A percentile compares a stretch with the other conserved stretches of the same genome.
phyloP scores from a whole-genome alignment of 2,329 filamentous ascomycete species.

The Zalaria obscura region DNA sequence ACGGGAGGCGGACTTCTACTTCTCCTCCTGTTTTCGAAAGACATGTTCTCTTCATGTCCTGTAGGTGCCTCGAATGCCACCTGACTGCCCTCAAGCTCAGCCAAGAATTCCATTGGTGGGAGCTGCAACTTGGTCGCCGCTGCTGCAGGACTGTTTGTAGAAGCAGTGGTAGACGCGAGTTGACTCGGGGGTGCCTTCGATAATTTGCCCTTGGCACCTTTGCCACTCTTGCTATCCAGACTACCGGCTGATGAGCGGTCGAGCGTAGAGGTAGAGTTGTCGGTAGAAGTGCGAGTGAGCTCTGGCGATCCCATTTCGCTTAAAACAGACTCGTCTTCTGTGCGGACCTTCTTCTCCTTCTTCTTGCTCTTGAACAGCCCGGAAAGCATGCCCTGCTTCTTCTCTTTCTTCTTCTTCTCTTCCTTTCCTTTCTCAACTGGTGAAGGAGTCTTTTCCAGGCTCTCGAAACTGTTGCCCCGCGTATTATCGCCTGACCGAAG shows the following conservation, averaged over 20 bases:
- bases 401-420: constrained; percentile 59
- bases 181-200: constrained; percentile 17
- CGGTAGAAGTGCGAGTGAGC: too few species aligned
- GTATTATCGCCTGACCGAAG: constrained; percentile 20
- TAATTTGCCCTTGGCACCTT: constrained; percentile 19
- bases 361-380: constrained; percentile 54
- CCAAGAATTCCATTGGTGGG: constrained; percentile 11
- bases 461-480: constrained; percentile 55
- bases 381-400: constrained; percentile 59
- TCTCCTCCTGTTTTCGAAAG: background rate
- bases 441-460: constrained; percentile 53
- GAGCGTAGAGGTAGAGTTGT: too few species aligned
- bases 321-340: constrained; percentile 17
- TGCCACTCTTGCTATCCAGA: background rate
- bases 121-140: constrained; percentile 1
- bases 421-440: constrained; percentile 36
- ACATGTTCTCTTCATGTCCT: constrained; percentile 26
- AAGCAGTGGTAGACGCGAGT: constrained; percentile 1
- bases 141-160: background rate
- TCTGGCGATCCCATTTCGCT: constrained; percentile 7
- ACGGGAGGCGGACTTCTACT: background rate
- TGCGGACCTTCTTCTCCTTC: constrained; percentile 44
- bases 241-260: too few species aligned
- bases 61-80: constrained; percentile 24
- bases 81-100: constrained; percentile 23